Evolutionary conservation across 106 monocot species (phyloP).

Genomic region (Narthecium ossifragum): DNA sequence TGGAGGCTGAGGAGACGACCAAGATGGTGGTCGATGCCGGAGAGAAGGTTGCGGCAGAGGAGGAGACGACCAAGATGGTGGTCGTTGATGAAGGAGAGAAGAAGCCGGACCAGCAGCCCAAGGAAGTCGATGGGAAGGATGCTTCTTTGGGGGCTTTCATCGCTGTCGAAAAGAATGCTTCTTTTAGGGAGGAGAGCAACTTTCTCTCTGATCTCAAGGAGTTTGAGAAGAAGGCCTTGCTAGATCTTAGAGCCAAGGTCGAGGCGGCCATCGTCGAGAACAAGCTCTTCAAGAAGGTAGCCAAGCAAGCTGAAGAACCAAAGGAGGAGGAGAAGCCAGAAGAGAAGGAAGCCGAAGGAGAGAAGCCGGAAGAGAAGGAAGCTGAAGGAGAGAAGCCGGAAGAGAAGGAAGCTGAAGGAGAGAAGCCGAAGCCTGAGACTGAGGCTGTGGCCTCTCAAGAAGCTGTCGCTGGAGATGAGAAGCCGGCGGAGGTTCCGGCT

Average conservation of each 20-base stretch:
- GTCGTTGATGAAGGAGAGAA: conserved; percentile 7
- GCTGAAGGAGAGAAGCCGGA: background rate
- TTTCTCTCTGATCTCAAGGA: conserved; percentile 72
- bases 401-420: background rate
- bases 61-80: background rate
- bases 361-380: conserved; percentile 4
- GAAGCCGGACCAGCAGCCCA: conserved; percentile 6
- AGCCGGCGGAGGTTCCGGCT: no score
- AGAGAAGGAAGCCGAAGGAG: background rate
- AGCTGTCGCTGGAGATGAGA: no score
- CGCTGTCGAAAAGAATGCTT: conserved; percentile 41
- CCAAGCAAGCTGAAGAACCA: conserved; percentile 2
- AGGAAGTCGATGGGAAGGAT: background rate
- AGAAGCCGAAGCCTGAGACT: background rate
- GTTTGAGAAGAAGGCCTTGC: conserved; percentile 59
- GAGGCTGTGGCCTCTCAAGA: background rate
- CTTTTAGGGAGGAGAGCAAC: conserved; percentile 76
- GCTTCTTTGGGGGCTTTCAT: background rate
- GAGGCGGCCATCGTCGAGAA: conserved; percentile 47
- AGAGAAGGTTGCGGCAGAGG: background rate
- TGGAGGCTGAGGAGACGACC: background rate
- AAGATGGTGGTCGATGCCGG: background rate
- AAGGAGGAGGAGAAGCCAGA: conserved; percentile 6
- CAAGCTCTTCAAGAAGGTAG: conserved; percentile 36
- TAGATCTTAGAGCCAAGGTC: conserved; percentile 49